Conservation (phyloP, 768 basidiomycete species). For the Podaxis sp. region DNA sequence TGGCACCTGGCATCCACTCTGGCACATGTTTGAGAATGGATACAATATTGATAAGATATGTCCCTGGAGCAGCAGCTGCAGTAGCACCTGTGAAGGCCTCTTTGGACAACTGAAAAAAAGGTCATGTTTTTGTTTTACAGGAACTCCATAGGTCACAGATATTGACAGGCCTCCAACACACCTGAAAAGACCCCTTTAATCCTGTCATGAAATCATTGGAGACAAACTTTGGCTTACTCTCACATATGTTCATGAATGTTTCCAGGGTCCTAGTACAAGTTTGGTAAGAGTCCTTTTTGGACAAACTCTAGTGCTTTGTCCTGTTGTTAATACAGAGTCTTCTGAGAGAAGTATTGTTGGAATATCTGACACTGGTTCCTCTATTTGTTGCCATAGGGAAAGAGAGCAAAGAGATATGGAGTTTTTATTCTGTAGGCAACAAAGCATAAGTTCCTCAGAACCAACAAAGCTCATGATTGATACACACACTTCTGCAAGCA, state of each 20-base stretch:
- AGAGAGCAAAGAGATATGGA: conserved; percentile 6
- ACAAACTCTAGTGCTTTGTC: conserved; percentile 3
- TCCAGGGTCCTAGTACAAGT: conserved; percentile 8
- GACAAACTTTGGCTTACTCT: neutral
- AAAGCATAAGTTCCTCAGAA: too few relatives aligned
- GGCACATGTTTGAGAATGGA: conserved; percentile 14
- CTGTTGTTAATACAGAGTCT: conserved; percentile 10
- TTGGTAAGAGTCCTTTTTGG: conserved; percentile 10
- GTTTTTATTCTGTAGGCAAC: conserved; percentile 7
- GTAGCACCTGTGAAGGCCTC: neutral
- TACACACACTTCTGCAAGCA: conserved; percentile 11
- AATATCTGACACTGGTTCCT: conserved; percentile 15
- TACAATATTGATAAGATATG: conserved; percentile 7
- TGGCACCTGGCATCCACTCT: conserved; percentile 17
- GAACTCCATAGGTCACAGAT: conserved; percentile 15
- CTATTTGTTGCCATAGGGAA: conserved; percentile 18
- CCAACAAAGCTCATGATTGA: too few relatives aligned
- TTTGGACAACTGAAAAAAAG: conserved; percentile 1
- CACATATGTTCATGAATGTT: conserved; percentile 7
- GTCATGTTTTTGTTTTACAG: conserved; percentile 5
- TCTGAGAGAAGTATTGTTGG: conserved; percentile 13
- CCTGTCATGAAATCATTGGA: too few relatives aligned
- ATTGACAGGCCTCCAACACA: conserved; percentile 12
- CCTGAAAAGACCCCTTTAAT: neutral
- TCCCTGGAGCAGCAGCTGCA: conserved; percentile 1